Base-by-base conservation (phyloP, 192 early-diverging fungal genomes). In the Backusella luteola region DNA sequence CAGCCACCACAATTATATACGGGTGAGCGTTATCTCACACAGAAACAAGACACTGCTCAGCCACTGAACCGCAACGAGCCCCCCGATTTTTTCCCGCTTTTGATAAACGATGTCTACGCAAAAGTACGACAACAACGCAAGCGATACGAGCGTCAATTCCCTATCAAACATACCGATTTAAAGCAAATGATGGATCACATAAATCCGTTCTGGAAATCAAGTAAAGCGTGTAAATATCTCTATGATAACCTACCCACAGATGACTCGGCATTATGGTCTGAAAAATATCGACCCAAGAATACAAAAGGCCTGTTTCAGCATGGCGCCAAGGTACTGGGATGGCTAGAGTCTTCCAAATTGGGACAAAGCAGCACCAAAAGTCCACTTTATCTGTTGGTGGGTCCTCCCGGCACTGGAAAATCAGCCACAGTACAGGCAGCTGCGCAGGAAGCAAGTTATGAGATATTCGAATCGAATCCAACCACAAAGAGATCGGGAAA, bases 401-500 rank as follows among this genome's bases (percentile, higher is more conserved):
- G 95, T 1, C 90, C 89, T 0, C 77, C 84, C 9, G 93, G 94
- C 19, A 85, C 85, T 59, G 91, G 95, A 34, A 94, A 94, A 49
- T 93, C 93, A 1, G 89, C 91, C 4, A 80, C 89, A 0, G 90
- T 95, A 0, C 90, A 90, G 75, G 89, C 93, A 0, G 90, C 88
- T 39, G 95, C 94, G 2, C 83, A 84, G 9, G 91, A 94, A 74
- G 83, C 85, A 59, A 92, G 91, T 1, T 96, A 90, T 76, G 89
- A 92, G 34, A 90, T 95, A 19, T 86, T 92, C 73, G 95, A 96
- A 80, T 85, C 94, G 3, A 87, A 94, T 75, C 83, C 93, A 0
- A 90, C 90, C 2, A 83, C 85, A 74, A 81, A 86, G 26, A 87
- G 95, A 34, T 89, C 87, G 12, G 91, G 91, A 32, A 93, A 91